A percentile compares a stretch with the other conserved stretches of the same genome.
phyloP scores from a whole-genome alignment of 2,329 filamentous ascomycete genomes.

The Alternaria triticina region DNA sequence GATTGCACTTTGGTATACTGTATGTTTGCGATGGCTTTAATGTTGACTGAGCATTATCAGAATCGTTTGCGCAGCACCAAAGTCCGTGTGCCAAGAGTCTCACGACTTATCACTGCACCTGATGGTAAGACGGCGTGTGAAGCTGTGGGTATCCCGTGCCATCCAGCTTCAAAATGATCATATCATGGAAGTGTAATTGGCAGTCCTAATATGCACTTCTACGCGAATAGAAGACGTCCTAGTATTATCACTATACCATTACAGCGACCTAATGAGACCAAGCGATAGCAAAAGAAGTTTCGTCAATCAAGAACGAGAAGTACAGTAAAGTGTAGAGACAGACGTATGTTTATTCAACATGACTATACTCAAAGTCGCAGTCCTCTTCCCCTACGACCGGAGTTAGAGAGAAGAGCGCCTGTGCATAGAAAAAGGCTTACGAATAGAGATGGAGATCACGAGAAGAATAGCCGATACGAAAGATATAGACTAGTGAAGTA shows the following conservation, averaged over 20 bases:
- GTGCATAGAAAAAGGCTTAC: background rate
- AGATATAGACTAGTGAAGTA: background rate
- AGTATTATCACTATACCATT: accelerated
- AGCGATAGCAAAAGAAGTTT: background rate
- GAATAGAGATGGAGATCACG: background rate
- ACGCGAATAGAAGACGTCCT: too few species aligned
- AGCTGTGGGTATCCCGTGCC: accelerated
- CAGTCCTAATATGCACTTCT: background rate
- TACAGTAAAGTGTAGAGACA: background rate
- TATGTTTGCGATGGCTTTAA: background rate
- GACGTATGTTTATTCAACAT: background rate
- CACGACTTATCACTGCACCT: background rate
- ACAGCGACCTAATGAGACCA: background rate
- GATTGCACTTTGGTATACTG: background rate
- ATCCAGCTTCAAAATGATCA: background rate
- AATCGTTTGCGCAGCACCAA: background rate
- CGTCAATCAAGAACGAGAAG: accelerated
- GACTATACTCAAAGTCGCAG: background rate
- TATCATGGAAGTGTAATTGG: background rate
- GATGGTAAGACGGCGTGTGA: background rate
- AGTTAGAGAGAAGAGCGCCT: background rate
- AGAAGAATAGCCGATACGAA: background rate
- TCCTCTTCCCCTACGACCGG: too few species aligned
- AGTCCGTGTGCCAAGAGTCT: background rate
- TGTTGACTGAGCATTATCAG: background rate